A percentile compares a stretch with the other conserved stretches of the same genome.
Conservation (phyloP, 2,329 filamentous ascomycete species). For the Aureobasidium sp. region DNA sequence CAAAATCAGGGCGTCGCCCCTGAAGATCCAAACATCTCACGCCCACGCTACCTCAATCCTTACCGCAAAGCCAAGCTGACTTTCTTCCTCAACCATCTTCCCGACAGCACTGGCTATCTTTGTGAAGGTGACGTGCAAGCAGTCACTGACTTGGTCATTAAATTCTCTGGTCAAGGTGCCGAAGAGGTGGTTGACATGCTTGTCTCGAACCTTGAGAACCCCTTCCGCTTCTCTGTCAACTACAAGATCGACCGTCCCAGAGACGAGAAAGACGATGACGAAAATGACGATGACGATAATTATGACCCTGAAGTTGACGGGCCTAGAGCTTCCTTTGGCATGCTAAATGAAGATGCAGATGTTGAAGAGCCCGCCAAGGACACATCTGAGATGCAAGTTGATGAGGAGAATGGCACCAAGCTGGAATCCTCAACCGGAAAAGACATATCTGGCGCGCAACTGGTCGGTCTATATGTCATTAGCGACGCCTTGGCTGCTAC, state of each 20-base stretch:
- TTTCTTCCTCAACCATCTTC: conserved; percentile 74
- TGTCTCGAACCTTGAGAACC: conserved; percentile 68
- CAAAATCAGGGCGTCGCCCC: not conserved
- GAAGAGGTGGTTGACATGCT: conserved; percentile 90
- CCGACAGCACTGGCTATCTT: conserved; percentile 63
- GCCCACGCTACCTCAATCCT: conserved; percentile 58
- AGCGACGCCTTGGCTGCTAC: conserved; percentile 74
- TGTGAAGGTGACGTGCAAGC: conserved; percentile 79
- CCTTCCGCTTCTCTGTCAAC: conserved; percentile 67
- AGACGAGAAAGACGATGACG: conserved; percentile 25
- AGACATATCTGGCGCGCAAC: conserved; percentile 45
- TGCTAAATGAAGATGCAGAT: conserved; percentile 23
- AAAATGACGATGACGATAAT: conserved; percentile 30
- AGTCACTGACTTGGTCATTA: conserved; percentile 80
- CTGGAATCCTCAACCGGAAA: conserved; percentile 41
- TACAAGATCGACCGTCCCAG: conserved; percentile 26
- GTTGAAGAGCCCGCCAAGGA: conserved; percentile 23
- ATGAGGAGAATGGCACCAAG: conserved; percentile 20
- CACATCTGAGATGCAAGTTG: not conserved
- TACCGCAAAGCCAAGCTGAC: conserved; percentile 75
- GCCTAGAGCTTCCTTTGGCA: conserved; percentile 13
- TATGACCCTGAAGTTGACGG: conserved; percentile 29
- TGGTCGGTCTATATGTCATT: conserved; percentile 74
- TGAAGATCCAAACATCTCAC: not conserved
- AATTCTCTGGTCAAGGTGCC: conserved; percentile 72